phyloP scores from a whole-genome alignment of 1,284 basidiomycete genomes.

The Peniophora sp. region DNA sequence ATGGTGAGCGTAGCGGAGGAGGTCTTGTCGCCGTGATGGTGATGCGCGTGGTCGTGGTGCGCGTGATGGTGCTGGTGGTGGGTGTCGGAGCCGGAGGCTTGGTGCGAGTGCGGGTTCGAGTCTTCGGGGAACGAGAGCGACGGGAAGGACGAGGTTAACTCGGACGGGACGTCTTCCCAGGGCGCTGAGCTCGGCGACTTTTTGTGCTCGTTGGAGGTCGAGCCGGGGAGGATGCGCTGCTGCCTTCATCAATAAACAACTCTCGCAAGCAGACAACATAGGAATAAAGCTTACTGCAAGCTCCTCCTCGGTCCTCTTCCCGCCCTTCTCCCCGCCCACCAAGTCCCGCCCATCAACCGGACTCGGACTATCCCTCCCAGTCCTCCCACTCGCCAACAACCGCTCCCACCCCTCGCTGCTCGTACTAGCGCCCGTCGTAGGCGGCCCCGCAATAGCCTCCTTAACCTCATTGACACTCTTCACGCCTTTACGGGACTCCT shows the following conservation, averaged over 20 bases:
- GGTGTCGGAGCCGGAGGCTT: slow-evolving; percentile 14
- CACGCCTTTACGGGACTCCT: slow-evolving; percentile 14
- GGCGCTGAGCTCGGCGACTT: slow-evolving; percentile 20
- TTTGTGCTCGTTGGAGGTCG: slow-evolving; percentile 1
- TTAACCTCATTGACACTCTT: slow-evolving; percentile 24
- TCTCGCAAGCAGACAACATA: background rate
- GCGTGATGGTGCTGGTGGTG: slow-evolving; percentile 11
- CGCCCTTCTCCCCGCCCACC: slow-evolving; percentile 32
- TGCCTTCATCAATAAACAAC: slow-evolving; percentile 1
- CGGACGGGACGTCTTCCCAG: slow-evolving; percentile 64
- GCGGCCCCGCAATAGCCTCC: slow-evolving; percentile 45
- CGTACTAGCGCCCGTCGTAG: slow-evolving; percentile 23
- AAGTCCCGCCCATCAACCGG: slow-evolving; percentile 38
- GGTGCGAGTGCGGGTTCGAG: slow-evolving; percentile 37
- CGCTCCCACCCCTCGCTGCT: slow-evolving; percentile 36
- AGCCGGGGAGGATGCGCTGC: slow-evolving; percentile 12
- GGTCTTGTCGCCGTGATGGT: slow-evolving; percentile 12
- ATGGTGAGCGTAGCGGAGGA: slow-evolving; percentile 69
- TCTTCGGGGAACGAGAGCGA: slow-evolving; percentile 54
- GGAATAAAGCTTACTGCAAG: background rate
- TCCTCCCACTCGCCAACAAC: slow-evolving; percentile 22
- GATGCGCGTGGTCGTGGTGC: slow-evolving; percentile 15
- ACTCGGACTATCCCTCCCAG: slow-evolving; percentile 16
- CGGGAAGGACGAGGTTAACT: slow-evolving; percentile 64
- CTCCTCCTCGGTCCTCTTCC: slow-evolving; percentile 14